These are phyloP conservation scores for Trichoderma citrinoviride DNA, from an alignment of 2,329 filamentous ascomycete genomes.

Conservation along the genomic window DNA sequence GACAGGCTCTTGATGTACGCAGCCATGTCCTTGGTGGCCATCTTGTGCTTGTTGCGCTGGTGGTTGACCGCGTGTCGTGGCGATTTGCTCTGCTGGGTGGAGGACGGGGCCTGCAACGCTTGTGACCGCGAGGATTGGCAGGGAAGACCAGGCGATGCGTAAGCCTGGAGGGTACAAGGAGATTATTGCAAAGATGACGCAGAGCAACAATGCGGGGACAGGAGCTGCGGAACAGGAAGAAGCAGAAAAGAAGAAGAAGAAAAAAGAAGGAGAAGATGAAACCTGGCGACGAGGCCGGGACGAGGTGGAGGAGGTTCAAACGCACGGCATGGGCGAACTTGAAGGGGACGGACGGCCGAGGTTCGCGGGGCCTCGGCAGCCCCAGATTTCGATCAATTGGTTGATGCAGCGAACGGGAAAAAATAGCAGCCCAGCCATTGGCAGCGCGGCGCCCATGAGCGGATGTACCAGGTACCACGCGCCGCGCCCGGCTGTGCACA, in stretches of 20 bases:
- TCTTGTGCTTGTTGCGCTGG: slow-evolving; percentile 24
- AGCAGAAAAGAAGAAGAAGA: neutral
- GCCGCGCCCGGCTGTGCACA: too few relatives aligned
- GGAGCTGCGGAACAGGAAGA: neutral
- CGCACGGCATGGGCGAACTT: slow-evolving; percentile 9
- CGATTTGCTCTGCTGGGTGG: neutral
- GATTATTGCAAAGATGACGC: neutral
- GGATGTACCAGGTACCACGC: too few relatives aligned
- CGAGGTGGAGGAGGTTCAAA: slow-evolving; percentile 20
- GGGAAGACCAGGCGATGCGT: neutral
- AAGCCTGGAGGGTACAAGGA: neutral
- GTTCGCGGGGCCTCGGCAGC: slow-evolving; percentile 25
- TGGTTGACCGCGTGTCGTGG: slow-evolving; percentile 1
- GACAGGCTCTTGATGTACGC: slow-evolving; percentile 54
- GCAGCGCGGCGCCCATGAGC: too few relatives aligned
- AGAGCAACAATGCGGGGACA: too few relatives aligned
- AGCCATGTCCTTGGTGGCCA: slow-evolving; percentile 36
- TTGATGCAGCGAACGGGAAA: neutral
- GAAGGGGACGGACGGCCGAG: slow-evolving; percentile 23
- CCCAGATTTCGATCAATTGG: slow-evolving; percentile 21
- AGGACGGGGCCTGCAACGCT: slow-evolving; percentile 1
- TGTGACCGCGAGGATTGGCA: slow-evolving; percentile 8
- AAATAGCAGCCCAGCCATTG: too few relatives aligned
- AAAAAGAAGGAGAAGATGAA: slow-evolving; percentile 2
- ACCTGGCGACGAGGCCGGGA: slow-evolving; percentile 2